phyloP scores from a whole-genome alignment of 345 rosid species.

The Heritiera fomes region DNA sequence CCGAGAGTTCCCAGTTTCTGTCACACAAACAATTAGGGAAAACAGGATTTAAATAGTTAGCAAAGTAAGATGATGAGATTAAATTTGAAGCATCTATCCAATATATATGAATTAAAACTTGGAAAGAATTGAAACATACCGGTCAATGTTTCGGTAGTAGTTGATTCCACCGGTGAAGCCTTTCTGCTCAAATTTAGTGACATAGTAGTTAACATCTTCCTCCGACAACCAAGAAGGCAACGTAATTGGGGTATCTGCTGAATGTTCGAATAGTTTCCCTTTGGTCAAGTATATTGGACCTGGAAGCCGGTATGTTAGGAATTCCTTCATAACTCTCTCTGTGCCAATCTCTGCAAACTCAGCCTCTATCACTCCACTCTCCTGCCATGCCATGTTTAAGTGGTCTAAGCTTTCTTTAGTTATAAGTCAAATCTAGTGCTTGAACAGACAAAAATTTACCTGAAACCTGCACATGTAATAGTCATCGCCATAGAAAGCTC shows the following conservation, averaged over 20 bases:
- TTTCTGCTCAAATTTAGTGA: conserved; percentile 55
- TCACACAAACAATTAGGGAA: background rate
- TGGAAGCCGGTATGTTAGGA: conserved; percentile 27
- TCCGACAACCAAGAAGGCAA: conserved; percentile 62
- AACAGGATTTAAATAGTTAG: too few species aligned
- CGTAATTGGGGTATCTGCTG: conserved; percentile 43
- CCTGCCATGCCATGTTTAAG: too few species aligned
- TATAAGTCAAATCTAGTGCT: too few species aligned
- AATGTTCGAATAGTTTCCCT: conserved; percentile 17
- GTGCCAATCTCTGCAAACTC: conserved; percentile 18
- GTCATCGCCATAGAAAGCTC: conserved; percentile 44
- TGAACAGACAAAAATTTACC: conserved; percentile 31
- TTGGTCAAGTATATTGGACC: background rate
- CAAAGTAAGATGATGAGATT: too few species aligned
- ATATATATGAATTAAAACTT: too few species aligned
- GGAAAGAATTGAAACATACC: background rate
- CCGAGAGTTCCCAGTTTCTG: conserved; percentile 13
- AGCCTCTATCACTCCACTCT: conserved; percentile 11
- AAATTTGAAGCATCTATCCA: background rate
- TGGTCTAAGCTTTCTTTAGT: too few species aligned
- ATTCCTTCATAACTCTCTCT: conserved; percentile 56
- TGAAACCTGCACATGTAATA: conserved; percentile 61
- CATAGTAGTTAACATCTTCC: conserved; percentile 54
- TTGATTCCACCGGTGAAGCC: conserved; percentile 67
- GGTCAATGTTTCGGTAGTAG: conserved; percentile 43